Percentiles rank a stretch among this genome's conserved stretches.
Evolutionary conservation across 495 filamentous ascomycete genomes (phyloP).

Genomic region (Hypoxylon subgilvum): DNA sequence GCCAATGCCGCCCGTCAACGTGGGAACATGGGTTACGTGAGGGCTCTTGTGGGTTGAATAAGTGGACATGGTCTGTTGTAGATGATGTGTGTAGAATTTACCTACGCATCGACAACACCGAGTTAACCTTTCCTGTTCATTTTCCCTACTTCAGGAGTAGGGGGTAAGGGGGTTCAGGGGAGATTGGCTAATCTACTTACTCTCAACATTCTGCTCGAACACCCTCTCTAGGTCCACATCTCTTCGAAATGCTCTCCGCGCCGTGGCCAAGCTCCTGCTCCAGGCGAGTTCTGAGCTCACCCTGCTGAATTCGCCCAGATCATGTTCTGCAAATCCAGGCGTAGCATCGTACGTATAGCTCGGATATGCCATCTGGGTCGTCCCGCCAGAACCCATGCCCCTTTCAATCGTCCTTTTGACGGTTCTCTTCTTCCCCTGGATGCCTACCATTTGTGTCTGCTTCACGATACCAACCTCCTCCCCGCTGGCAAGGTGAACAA

Average conservation of each 20-base stretch:
- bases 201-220: constrained; percentile 65
- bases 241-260: constrained; percentile 61
- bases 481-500: constrained; percentile 55
- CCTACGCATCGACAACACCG: constrained; percentile 28
- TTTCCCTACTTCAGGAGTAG: too few relatives aligned
- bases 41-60: constrained; percentile 59
- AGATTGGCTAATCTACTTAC: too few relatives aligned
- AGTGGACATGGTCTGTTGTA: constrained; percentile 57
- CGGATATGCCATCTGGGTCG: constrained; percentile 44
- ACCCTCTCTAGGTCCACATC: constrained; percentile 65
- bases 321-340: constrained; percentile 59
- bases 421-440: constrained; percentile 65
- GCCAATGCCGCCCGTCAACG: constrained; percentile 69
- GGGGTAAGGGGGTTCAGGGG: too few relatives aligned
- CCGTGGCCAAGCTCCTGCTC: constrained; percentile 52
- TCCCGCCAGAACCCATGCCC: constrained; percentile 60
- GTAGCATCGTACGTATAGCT: constrained; percentile 50
- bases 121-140: too few relatives aligned
- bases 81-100: constrained; percentile 56
- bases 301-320: constrained; percentile 57
- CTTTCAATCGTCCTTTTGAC: constrained; percentile 56
- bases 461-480: constrained; percentile 53
- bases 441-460: constrained; percentile 61
- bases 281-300: constrained; percentile 56
- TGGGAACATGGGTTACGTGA: constrained; percentile 56